Conservation (phyloP, 2,329 filamentous ascomycete genomes). For the Diaporthe sp. region DNA sequence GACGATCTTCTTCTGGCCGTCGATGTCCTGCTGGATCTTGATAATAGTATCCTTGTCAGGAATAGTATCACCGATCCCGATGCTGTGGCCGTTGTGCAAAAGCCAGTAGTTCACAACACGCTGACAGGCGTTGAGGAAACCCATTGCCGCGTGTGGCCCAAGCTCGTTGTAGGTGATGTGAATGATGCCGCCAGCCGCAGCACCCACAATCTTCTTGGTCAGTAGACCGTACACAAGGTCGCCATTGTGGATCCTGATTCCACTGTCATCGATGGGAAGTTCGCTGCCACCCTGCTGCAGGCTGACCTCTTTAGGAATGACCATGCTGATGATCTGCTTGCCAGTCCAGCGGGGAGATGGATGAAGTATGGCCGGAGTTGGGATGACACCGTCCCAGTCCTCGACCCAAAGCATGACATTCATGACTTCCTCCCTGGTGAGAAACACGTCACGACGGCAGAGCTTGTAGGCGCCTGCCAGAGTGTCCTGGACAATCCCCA, state of each 20-base stretch:
- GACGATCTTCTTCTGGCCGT: conserved; percentile 85
- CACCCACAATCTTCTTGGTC: conserved; percentile 95
- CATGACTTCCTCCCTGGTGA: conserved; percentile 93
- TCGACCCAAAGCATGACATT: conserved; percentile 98
- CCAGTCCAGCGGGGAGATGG: conserved; percentile 95
- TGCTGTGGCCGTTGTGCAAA: conserved; percentile 95
- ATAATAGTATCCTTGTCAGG: conserved; percentile 88
- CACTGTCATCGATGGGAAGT: conserved; percentile 79
- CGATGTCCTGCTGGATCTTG: conserved; percentile 86
- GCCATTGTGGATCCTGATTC: conserved; percentile 86
- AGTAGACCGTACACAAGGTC: conserved; percentile 92
- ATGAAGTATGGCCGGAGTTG: conserved; percentile 93
- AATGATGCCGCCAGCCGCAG: conserved; percentile 89
- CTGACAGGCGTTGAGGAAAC: conserved; percentile 96
- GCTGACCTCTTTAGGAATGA: conserved; percentile 89
- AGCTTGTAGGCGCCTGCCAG: conserved; percentile 98
- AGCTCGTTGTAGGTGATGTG: conserved; percentile 98
- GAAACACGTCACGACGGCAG: conserved; percentile 90
- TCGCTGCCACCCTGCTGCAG: conserved; percentile 76
- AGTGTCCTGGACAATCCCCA: conserved; percentile 99
- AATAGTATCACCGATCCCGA: conserved; percentile 98
- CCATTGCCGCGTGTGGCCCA: conserved; percentile 86
- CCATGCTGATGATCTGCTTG: conserved; percentile 96
- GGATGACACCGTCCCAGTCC: conserved; percentile 96
- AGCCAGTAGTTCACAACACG: conserved; percentile 98